Conservation (phyloP, 1,284 basidiomycete species). For the Trichosporon sp. region DNA sequence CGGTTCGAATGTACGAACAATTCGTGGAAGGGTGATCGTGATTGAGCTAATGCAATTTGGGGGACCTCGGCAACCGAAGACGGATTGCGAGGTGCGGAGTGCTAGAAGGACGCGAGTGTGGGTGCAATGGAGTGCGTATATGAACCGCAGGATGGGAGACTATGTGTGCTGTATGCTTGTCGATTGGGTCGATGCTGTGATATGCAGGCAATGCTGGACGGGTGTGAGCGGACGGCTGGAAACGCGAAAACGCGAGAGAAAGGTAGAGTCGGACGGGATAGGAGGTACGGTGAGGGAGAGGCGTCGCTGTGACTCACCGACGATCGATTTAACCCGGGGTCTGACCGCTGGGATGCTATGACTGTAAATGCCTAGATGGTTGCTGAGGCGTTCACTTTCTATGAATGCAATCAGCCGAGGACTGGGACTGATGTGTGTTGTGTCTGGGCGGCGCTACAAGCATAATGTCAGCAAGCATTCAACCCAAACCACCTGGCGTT, state of each 20-base stretch:
- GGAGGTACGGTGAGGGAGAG: neutral
- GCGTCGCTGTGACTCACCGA: constrained; percentile 7
- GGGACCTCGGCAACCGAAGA: neutral
- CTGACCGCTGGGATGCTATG: constrained; percentile 1
- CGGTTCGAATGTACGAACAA: neutral
- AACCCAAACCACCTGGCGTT: neutral
- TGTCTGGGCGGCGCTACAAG: constrained; percentile 10
- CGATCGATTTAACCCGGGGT: neutral
- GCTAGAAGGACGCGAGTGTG: neutral
- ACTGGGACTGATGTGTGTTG: constrained; percentile 6
- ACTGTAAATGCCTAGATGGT: neutral
- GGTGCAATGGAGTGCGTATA: neutral
- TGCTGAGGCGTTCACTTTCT: neutral
- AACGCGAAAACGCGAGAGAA: constrained; percentile 8
- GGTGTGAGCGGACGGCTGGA: constrained; percentile 7
- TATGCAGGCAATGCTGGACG: constrained; percentile 6
- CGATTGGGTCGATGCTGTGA: neutral
- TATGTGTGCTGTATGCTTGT: constrained; percentile 6
- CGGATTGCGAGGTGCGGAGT: neutral
- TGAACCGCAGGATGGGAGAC: neutral
- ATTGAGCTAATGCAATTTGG: neutral
- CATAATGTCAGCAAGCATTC: constrained; percentile 15
- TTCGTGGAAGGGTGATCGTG: constrained; percentile 3
- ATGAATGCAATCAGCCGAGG: neutral
- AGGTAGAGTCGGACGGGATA: constrained; percentile 11